A percentile compares a stretch with the other conserved stretches of the same genome.
Conservation (phyloP, 2,329 filamentous ascomycete species). For the Verticillium longisporum region DNA sequence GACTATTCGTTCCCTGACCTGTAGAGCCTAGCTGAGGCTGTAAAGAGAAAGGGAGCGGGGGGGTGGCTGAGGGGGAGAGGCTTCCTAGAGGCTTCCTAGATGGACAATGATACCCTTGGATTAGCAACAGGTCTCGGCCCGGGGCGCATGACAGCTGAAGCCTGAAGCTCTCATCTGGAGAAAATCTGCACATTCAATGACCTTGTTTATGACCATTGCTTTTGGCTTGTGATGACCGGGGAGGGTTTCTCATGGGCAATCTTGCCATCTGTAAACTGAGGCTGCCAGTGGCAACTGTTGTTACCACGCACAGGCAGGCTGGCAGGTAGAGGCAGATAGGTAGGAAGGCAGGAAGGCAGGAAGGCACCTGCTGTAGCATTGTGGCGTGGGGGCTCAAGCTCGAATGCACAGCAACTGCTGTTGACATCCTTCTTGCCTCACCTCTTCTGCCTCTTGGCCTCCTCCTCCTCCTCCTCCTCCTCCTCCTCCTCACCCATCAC, state of each 20-base stretch:
- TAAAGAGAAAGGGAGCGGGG: not conserved
- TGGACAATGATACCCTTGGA: not conserved
- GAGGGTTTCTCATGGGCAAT: too few relatives aligned
- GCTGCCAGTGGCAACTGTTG: not conserved
- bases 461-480: not conserved
- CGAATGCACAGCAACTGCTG: slow-evolving; percentile 1
- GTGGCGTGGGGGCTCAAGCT: not conserved
- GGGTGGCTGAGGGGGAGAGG: not conserved
- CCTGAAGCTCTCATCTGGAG: too few relatives aligned
- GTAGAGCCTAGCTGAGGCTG: not conserved
- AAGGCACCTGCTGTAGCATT: not conserved
- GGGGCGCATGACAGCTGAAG: too few relatives aligned
- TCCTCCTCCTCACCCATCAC: slow-evolving; percentile 2
- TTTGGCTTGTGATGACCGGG: too few relatives aligned
- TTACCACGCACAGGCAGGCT: too few relatives aligned
- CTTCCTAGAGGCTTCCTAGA: not conserved
- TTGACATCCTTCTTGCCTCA: too few relatives aligned
- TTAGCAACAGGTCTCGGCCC: not conserved
- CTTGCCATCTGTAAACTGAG: not conserved
- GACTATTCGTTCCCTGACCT: slow-evolving; percentile 3
- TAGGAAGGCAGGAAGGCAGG: not conserved
- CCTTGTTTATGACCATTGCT: too few relatives aligned
- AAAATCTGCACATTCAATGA: too few relatives aligned
- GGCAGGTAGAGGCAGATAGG: not conserved
- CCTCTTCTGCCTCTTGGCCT: too few relatives aligned